Evolutionary conservation across 1,284 basidiomycete genomes (phyloP).

Genomic region (Flammula alnicola): DNA sequence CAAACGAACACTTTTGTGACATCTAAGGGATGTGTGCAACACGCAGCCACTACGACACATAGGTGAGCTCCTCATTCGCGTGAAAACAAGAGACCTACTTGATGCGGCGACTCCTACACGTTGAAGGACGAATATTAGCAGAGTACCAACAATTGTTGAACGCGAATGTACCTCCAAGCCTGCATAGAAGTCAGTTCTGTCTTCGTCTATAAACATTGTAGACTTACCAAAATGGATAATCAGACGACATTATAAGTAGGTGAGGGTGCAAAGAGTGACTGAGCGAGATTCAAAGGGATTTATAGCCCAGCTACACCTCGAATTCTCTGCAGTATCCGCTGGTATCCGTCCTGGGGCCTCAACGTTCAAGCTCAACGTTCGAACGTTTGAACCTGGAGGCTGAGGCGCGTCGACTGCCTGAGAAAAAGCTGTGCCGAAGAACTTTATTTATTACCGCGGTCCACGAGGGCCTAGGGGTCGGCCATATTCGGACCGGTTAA

Average conservation of each 20-base stretch:
- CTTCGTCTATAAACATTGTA: slow-evolving; percentile 10
- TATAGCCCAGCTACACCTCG: slow-evolving; percentile 22
- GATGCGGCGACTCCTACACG: slow-evolving; percentile 73
- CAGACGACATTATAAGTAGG: slow-evolving; percentile 30
- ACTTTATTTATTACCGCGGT: not conserved
- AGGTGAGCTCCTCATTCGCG: not conserved
- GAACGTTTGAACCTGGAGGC: slow-evolving; percentile 4
- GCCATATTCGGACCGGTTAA: slow-evolving; percentile 12
- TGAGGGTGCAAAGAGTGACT: not conserved
- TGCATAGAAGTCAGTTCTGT: slow-evolving; percentile 33
- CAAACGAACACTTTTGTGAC: slow-evolving; percentile 80
- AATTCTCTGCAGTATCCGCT: no score
- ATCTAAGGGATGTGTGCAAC: slow-evolving; percentile 86
- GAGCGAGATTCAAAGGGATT: slow-evolving; percentile 2
- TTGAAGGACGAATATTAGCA: slow-evolving; percentile 8
- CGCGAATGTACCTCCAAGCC: slow-evolving; percentile 70
- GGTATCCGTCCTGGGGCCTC: no score
- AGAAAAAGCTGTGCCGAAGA: slow-evolving; percentile 9
- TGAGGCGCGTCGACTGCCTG: slow-evolving; percentile 13
- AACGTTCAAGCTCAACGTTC: not conserved
- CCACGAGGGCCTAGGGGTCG: slow-evolving; percentile 9
- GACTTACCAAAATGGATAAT: slow-evolving; percentile 69
- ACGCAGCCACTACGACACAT: slow-evolving; percentile 76
- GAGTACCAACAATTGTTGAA: not conserved
- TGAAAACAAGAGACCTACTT: slow-evolving; percentile 50